Percentiles rank a stretch among this genome's conserved stretches.
Evolutionary conservation across 192 early-diverging fungal species (phyloP).

Genomic region (Mycoemilia scoparia): DNA sequence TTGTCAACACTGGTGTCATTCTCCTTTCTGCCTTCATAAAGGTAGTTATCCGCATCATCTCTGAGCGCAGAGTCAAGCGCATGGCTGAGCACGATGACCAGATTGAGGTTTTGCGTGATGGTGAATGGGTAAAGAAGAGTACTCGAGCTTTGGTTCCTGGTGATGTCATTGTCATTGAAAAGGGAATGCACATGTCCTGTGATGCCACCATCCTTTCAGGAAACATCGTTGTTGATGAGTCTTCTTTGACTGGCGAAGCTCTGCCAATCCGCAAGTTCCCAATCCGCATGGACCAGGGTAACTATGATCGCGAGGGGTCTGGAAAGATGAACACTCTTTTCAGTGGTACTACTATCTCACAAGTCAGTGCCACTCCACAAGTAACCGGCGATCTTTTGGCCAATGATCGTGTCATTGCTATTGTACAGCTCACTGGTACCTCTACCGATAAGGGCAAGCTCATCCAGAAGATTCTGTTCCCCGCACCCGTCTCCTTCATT

Average conservation of each 20-base stretch:
- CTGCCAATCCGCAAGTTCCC: slow-evolving; percentile 45
- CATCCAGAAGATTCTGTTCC: slow-evolving; percentile 50
- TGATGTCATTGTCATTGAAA: slow-evolving; percentile 2
- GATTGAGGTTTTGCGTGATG: slow-evolving; percentile 23
- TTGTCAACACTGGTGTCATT: slow-evolving; percentile 26
- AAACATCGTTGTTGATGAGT: slow-evolving; percentile 40
- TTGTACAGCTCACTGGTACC: slow-evolving; percentile 30
- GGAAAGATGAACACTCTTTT: slow-evolving; percentile 21
- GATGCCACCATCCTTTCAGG: slow-evolving; percentile 35
- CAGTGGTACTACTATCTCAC: slow-evolving; percentile 37
- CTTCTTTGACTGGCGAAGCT: slow-evolving; percentile 41
- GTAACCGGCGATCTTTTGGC: slow-evolving; percentile 9
- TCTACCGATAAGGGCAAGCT: slow-evolving; percentile 39
- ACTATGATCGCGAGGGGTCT: slow-evolving; percentile 7
- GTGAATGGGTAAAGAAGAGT: slow-evolving; percentile 17
- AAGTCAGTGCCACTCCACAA: slow-evolving; percentile 19
- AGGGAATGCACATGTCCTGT: slow-evolving; percentile 22
- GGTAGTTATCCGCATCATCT: slow-evolving; percentile 17
- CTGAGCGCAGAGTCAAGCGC: slow-evolving; percentile 25
- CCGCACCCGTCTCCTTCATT: slow-evolving; percentile 42
- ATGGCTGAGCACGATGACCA: slow-evolving; percentile 29
- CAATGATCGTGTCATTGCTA: slow-evolving; percentile 10
- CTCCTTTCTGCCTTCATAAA: slow-evolving; percentile 28
- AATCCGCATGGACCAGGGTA: slow-evolving; percentile 13
- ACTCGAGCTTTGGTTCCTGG: slow-evolving; percentile 26